Conservation (phyloP, 352 stramenopile species). For the Phytophthora citrophthora region DNA sequence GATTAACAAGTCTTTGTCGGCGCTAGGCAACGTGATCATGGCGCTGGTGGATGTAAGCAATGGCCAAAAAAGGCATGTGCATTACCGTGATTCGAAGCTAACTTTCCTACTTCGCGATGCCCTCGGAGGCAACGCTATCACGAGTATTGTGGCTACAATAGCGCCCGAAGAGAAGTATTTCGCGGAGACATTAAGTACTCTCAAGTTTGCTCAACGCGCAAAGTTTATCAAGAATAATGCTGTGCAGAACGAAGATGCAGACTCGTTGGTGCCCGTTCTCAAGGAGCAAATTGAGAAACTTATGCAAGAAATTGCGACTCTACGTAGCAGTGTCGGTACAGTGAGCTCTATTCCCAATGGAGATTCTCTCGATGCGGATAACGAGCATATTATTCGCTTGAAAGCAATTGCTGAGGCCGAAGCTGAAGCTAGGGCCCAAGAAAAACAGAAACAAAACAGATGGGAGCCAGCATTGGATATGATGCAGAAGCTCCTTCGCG, state of each 20-base stretch:
- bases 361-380: slow-evolving; percentile 12
- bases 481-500: slow-evolving; percentile 76
- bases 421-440: slow-evolving; percentile 26
- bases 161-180: slow-evolving; percentile 86
- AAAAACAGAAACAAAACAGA: slow-evolving; percentile 60
- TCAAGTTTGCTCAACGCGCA: slow-evolving; percentile 89
- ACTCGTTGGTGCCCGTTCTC: slow-evolving; percentile 74
- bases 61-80: slow-evolving; percentile 78
- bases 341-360: slow-evolving; percentile 13
- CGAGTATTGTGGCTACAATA: slow-evolving; percentile 85
- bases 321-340: slow-evolving; percentile 23
- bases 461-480: slow-evolving; percentile 84
- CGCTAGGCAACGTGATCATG: slow-evolving; percentile 91
- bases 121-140: slow-evolving; percentile 87
- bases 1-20: slow-evolving; percentile 92
- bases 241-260: slow-evolving; percentile 85
- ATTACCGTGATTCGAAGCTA: slow-evolving; percentile 89
- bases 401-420: slow-evolving; percentile 35
- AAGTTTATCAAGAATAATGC: slow-evolving; percentile 92
- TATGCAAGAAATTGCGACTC: slow-evolving; percentile 59
- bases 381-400: slow-evolving; percentile 29
- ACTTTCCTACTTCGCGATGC: slow-evolving; percentile 85
- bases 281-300: slow-evolving; percentile 81
- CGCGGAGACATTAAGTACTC: slow-evolving; percentile 84
- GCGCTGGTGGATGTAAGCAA: slow-evolving; percentile 87